Evolutionary conservation across 352 stramenopile species (phyloP), one percentile per base, ranked within the genome.

Genomic region (Pythium rishiriense): DNA sequence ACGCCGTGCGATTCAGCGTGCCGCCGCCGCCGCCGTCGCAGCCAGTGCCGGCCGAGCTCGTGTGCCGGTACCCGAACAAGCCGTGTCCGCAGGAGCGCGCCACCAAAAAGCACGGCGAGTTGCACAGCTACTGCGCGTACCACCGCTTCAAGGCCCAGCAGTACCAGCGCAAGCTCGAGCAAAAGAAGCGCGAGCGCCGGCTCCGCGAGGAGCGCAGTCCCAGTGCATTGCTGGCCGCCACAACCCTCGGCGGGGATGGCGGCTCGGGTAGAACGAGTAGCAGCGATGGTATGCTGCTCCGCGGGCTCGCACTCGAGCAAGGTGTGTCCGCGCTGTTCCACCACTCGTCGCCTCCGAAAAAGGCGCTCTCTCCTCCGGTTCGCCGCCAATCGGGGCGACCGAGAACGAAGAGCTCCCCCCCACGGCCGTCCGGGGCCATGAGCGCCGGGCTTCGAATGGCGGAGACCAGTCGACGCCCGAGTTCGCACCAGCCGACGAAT

Each of bases 111-210:
- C 78, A 79, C 55, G 76, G 76, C 25, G 75, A 76, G 31, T 52
- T 81, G n/a, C 76, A 85, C 74, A 85, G 80, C 58, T 76, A 83
- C 51, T 85, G 76, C 65, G 76, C 75, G 50, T 78, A 78, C 55
- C 76, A 85, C 46, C 74, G 76, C 48, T 68, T 81, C 31, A 82
- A 83, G 62, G 74, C 74, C 6, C 75, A 80, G 52, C 53, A 66
- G 12, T 77, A 80, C 60, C 73, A 80, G 57, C 68, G 66, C 43
- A 76, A 73, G 45, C 62, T 76, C 2, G 69, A 76, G 42, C 56
- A 60, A 15, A 73, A 76, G 56, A 76, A 79, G 55, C 68, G 68
- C 42, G 78, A 82, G 60, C 75, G 72, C 21, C 75, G 77, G 0
- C 70, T 49, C 4, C 33, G n/a, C 1, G 21, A 59, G 21, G n/a